Evolutionary conservation across 2,329 filamentous ascomycete species (phyloP).

Genomic region (Lasiodiplodia citricola): DNA sequence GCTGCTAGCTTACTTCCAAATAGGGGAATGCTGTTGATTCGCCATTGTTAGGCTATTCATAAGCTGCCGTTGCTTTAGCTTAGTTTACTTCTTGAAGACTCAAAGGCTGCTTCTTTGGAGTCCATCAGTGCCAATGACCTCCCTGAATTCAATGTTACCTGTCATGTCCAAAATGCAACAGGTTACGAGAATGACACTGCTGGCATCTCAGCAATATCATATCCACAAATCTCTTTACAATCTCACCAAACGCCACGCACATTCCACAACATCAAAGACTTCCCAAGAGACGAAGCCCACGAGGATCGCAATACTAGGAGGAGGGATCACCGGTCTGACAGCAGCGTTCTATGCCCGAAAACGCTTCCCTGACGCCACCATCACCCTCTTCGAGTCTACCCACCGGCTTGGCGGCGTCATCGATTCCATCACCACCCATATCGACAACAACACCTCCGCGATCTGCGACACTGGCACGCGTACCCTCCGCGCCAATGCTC

Average conservation of each 20-base stretch:
- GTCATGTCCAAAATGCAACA: not conserved
- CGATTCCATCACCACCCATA: not conserved
- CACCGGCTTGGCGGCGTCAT: slow-evolving; percentile 16
- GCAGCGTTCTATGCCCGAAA: slow-evolving; percentile 5
- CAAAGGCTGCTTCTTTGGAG: too few relatives aligned
- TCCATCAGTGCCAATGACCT: too few relatives aligned
- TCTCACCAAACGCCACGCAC: not conserved
- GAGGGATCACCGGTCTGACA: slow-evolving; percentile 15
- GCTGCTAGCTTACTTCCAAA: too few relatives aligned
- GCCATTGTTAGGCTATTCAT: too few relatives aligned
- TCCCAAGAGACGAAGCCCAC: not conserved
- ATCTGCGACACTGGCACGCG: slow-evolving; percentile 7
- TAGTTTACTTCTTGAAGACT: too few relatives aligned
- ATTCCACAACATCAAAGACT: not conserved
- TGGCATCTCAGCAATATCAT: not conserved
- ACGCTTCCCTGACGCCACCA: slow-evolving; percentile 4
- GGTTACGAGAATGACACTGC: not conserved
- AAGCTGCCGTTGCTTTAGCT: too few relatives aligned
- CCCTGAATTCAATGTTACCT: too few relatives aligned
- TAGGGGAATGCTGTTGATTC: too few relatives aligned
- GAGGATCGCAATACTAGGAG: slow-evolving; percentile 10
- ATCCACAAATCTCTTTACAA: too few relatives aligned
- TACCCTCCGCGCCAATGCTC: slow-evolving; percentile 8
- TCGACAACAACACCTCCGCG: not conserved
- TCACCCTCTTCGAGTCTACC: slow-evolving; percentile 8